A percentile compares a stretch with the other conserved stretches of the same genome.
Conservation (phyloP, 139 green algal genomes). For the Bryopsis sp. region DNA sequence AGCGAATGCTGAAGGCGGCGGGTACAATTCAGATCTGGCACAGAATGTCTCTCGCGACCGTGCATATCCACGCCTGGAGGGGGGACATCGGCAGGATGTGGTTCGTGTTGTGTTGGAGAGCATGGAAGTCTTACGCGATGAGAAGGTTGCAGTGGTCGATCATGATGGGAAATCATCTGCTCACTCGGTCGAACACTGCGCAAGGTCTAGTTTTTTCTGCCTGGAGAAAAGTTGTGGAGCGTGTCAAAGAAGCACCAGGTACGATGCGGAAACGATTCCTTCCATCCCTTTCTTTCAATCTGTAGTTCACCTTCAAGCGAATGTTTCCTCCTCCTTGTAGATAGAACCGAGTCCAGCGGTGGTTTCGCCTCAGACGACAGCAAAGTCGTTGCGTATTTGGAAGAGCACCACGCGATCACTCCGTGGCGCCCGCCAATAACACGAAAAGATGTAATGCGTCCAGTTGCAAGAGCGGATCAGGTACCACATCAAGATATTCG, state of each 20-base stretch:
- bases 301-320: not conserved
- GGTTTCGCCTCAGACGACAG: not conserved
- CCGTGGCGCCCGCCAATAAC: constrained; percentile 9
- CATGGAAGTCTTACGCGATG: not conserved
- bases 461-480: not conserved
- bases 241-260: not conserved
- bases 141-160: constrained; percentile 5
- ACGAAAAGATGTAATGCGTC: not conserved
- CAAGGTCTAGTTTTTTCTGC: not conserved
- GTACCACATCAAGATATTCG: not conserved
- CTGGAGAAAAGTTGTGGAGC: not conserved
- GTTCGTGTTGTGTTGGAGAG: not conserved
- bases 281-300: not conserved
- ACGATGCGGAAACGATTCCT: not conserved
- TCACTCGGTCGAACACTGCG: not conserved
- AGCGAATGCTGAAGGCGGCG: not conserved
- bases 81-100: not conserved
- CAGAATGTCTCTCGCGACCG: not conserved
- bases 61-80: not conserved
- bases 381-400: not conserved
- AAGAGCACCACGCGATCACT: not conserved
- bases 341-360: not conserved
- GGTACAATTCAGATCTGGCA: constrained; percentile 1
- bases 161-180: not conserved
- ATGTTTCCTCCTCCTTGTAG: no score